Evolutionary conservation across 2,329 filamentous ascomycete genomes (phyloP), one percentile per base, ranked within the genome.

Genomic region (Ascochyta viciae-villosae): DNA sequence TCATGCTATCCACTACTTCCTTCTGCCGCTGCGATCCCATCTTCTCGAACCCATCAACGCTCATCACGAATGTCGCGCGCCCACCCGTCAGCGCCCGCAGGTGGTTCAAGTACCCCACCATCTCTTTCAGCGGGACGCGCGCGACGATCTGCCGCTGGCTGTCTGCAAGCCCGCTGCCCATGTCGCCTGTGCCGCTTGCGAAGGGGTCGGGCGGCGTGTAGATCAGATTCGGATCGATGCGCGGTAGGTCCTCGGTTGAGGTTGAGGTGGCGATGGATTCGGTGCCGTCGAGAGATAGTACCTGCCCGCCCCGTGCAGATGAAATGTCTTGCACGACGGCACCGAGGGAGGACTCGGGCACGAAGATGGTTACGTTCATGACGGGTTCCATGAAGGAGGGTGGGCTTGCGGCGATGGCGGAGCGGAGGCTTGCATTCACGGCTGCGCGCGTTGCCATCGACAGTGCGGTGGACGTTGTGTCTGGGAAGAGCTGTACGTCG

Each of bases 41-140:
- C 68, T 81, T 83, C 77, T 91, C 88, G 74, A 90, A 91, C 34
- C 83, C 82, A 77, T 91, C 88, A 43, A 90, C 85, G 59, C 78
- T 84, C 89, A 91, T 91, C 4, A 90, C 85, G 73, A 91, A 91
- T 1, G 88, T 90, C 0, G 88, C 89, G 51, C 95, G 83, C 0
- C 95, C 95, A 3, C 89, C 90, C 3, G 94, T 99, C 80, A 96
- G 83, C 76, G 91, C 93, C 48, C 95, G 83, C 61, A 99, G 77
- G 72, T 96, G 91, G 73, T 92, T 91, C 65, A 98, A 81, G 75
- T 98, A 99, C 38, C 94, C 91, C 33, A 98, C 88, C 91, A 98
- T 97, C 77, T 98, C 94, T 77, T 95, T 96, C 67, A 98, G 82
- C 29, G 95, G 95, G 26, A 98, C 94, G 67, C 90, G 87, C 22